Evolutionary conservation across 768 basidiomycete genomes (phyloP).

Genomic region (Phallus indusiatus): DNA sequence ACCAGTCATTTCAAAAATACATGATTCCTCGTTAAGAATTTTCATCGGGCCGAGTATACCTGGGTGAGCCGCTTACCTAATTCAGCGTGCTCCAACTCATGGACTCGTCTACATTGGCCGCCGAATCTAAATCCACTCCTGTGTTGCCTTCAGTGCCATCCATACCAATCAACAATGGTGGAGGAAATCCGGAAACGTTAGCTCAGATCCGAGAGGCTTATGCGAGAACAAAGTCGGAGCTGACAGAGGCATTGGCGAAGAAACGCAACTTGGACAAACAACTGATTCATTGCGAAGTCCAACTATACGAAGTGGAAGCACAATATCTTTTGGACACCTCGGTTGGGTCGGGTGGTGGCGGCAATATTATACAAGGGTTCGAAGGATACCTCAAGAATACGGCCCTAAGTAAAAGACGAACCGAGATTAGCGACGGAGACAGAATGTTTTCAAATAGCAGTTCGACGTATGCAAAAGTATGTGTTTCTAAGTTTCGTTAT

Average conservation of each 20-base stretch:
- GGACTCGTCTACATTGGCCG: not conserved
- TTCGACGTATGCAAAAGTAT: conserved; percentile 63
- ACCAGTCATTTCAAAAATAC: too few species aligned
- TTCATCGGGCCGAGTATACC: too few species aligned
- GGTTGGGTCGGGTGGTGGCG: conserved; percentile 48
- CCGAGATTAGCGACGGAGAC: conserved; percentile 69
- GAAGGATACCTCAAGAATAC: conserved; percentile 81
- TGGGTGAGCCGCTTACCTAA: not conserved
- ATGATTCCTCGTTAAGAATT: too few species aligned
- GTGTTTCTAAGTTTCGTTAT: not conserved
- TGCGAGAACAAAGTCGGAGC: conserved; percentile 65
- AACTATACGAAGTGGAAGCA: conserved; percentile 71
- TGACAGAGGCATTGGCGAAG: conserved; percentile 62
- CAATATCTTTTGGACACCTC: conserved; percentile 72
- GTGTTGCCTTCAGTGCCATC: not conserved
- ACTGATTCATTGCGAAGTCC: conserved; percentile 67
- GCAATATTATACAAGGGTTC: conserved; percentile 83
- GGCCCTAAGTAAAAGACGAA: conserved; percentile 53
- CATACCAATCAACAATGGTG: not conserved
- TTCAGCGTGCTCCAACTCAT: not conserved
- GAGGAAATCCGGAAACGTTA: not conserved
- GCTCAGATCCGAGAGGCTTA: conserved; percentile 27
- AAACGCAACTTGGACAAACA: conserved; percentile 71
- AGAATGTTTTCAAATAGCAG: conserved; percentile 80
- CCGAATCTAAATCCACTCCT: not conserved